These are phyloP conservation scores for Aspergillus pseudoviridinutans DNA, from an alignment of 2,329 filamentous ascomycete genomes.

Conservation along the genomic window DNA sequence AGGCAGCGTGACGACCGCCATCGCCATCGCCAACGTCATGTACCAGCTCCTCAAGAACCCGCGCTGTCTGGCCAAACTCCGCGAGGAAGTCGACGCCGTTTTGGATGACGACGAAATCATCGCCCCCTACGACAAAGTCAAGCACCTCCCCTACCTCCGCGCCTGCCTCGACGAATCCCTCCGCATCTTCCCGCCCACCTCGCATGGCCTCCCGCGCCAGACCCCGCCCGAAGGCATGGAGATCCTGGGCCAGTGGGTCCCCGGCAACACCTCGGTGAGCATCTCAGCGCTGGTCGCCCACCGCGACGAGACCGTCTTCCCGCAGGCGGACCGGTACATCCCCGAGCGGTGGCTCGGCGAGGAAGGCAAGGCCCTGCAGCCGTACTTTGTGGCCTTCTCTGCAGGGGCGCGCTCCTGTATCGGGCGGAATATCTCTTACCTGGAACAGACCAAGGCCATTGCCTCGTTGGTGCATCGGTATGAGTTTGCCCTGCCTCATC, in stretches of 20 bases:
- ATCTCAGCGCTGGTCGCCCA: slow-evolving; percentile 42
- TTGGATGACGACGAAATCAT: slow-evolving; percentile 43
- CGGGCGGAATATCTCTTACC: slow-evolving; percentile 41
- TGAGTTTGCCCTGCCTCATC: slow-evolving; percentile 26
- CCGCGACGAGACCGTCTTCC: slow-evolving; percentile 37
- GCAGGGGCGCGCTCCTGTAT: slow-evolving; percentile 40
- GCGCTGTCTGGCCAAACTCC: slow-evolving; percentile 34
- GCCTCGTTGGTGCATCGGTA: slow-evolving; percentile 28
- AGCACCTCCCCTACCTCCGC: slow-evolving; percentile 50
- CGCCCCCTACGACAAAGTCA: slow-evolving; percentile 49
- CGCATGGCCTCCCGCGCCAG: slow-evolving; percentile 42
- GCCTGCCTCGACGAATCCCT: slow-evolving; percentile 51
- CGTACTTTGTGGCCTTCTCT: slow-evolving; percentile 40
- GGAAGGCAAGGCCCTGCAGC: slow-evolving; percentile 37
- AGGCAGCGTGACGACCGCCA: slow-evolving; percentile 50
- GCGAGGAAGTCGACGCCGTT: slow-evolving; percentile 45
- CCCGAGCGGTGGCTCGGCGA: slow-evolving; percentile 44
- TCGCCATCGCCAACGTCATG: slow-evolving; percentile 52
- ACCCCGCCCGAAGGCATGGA: slow-evolving; percentile 44
- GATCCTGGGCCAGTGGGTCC: slow-evolving; percentile 45
- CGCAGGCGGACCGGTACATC: slow-evolving; percentile 35
- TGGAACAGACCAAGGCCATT: slow-evolving; percentile 45
- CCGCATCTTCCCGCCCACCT: slow-evolving; percentile 43
- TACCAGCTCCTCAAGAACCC: slow-evolving; percentile 52
- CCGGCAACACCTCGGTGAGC: slow-evolving; percentile 43